Evolutionary conservation across 495 filamentous ascomycete species (phyloP).

Genomic region (Aspergillus conjunctus): DNA sequence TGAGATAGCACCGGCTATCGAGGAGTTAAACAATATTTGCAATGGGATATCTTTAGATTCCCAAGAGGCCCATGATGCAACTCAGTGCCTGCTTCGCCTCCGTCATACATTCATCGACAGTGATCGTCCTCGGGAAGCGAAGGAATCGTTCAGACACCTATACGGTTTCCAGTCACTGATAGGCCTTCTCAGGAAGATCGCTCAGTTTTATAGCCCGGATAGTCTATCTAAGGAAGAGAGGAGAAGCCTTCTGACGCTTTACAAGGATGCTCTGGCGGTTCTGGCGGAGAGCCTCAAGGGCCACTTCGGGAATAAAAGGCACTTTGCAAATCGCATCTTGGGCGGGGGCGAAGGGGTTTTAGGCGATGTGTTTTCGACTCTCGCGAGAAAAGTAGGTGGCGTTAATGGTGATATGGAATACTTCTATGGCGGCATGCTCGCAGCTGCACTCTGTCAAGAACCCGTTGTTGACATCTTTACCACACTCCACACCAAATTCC

Average conservation of each 20-base stretch:
- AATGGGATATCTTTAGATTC: slow-evolving; percentile 27
- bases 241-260: slow-evolving; percentile 64
- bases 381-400: slow-evolving; percentile 54
- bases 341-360: slow-evolving; percentile 79
- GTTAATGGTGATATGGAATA: slow-evolving; percentile 66
- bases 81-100: slow-evolving; percentile 47
- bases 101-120: slow-evolving; percentile 61
- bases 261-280: slow-evolving; percentile 69
- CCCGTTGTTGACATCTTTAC: slow-evolving; percentile 54
- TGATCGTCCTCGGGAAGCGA: slow-evolving; percentile 45
- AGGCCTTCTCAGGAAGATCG: slow-evolving; percentile 64
- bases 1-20: slow-evolving; percentile 61
- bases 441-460: slow-evolving; percentile 79
- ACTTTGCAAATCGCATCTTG: slow-evolving; percentile 73
- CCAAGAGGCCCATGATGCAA: slow-evolving; percentile 36
- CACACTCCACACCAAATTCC: slow-evolving; percentile 35
- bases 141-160: slow-evolving; percentile 83
- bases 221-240: slow-evolving; percentile 57
- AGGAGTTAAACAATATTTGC: slow-evolving; percentile 47
- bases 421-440: slow-evolving; percentile 81
- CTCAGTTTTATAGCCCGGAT: slow-evolving; percentile 67
- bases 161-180: slow-evolving; percentile 78
- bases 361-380: slow-evolving; percentile 64
- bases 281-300: slow-evolving; percentile 75
- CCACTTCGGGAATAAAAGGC: slow-evolving; percentile 84